A percentile compares a stretch with the other conserved stretches of the same genome.
These are phyloP conservation scores for Wickerhamia fluorescens DNA, from an alignment of 805 yeast genomes.

Conservation along the genomic window DNA sequence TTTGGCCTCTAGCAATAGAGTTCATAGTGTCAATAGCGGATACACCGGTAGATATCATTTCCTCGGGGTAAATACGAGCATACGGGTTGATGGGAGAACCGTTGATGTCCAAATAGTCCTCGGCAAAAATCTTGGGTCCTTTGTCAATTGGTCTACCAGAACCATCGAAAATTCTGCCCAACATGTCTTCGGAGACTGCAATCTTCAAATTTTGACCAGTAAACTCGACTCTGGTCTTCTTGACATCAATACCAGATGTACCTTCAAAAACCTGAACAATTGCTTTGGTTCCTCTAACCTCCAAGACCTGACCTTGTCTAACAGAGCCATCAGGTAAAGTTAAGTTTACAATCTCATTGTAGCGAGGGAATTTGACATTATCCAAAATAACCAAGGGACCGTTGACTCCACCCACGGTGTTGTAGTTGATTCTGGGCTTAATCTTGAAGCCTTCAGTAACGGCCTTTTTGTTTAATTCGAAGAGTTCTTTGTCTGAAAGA, in stretches of 20 bases:
- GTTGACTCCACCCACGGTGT: slow-evolving; percentile 96
- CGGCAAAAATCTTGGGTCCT: slow-evolving; percentile 98
- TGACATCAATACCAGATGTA: slow-evolving; percentile 97
- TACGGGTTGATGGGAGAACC: slow-evolving; percentile 98
- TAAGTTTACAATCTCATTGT: slow-evolving; percentile 92
- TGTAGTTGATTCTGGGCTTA: slow-evolving; percentile 86
- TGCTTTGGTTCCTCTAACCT: slow-evolving; percentile 95
- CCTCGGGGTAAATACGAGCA: slow-evolving; percentile 98
- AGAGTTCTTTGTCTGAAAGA: slow-evolving; percentile 37
- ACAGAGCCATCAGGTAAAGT: slow-evolving; percentile 92
- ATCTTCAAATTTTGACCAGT: slow-evolving; percentile 92
- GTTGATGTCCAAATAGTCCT: slow-evolving; percentile 95
- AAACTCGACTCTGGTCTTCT: slow-evolving; percentile 94
- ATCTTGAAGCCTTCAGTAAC: slow-evolving; percentile 87
- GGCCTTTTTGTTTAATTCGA: slow-evolving; percentile 83
- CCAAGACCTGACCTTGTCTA: slow-evolving; percentile 97
- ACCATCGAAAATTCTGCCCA: slow-evolving; percentile 98
- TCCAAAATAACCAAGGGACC: slow-evolving; percentile 86
- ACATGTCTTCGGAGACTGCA: slow-evolving; percentile 92
- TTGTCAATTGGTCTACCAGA: slow-evolving; percentile 98
- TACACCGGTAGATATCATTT: slow-evolving; percentile 98
- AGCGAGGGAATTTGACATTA: slow-evolving; percentile 52
- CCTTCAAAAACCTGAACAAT: slow-evolving; percentile 99
- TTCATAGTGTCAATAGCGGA: slow-evolving; percentile 99
- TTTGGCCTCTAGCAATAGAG: slow-evolving; percentile 99